Evolutionary conservation across 1,284 basidiomycete species (phyloP).

Genomic region (Cryptococcus sp.): DNA sequence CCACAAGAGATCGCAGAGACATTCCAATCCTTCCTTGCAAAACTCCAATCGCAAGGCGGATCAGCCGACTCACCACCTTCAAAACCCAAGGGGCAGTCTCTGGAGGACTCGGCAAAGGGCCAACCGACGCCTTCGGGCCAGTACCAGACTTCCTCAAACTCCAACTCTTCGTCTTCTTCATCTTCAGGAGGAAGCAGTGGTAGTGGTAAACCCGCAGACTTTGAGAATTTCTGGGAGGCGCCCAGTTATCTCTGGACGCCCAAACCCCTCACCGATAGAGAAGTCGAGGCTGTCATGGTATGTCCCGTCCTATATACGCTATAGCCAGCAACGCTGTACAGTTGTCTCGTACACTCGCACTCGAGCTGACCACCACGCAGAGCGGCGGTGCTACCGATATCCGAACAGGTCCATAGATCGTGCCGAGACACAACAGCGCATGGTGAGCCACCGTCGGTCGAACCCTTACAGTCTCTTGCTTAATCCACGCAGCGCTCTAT

Average conservation of each 20-base stretch:
- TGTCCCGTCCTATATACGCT: slow-evolving; percentile 42
- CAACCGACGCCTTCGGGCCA: slow-evolving; percentile 11
- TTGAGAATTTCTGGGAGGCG: slow-evolving; percentile 75
- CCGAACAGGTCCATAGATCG: slow-evolving; percentile 30
- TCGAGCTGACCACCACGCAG: slow-evolving; percentile 50
- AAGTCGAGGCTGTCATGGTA: slow-evolving; percentile 79
- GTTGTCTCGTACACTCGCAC: too few species aligned
- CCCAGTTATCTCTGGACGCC: slow-evolving; percentile 70
- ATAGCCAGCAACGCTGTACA: background rate
- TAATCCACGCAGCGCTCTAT: background rate
- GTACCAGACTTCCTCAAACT: slow-evolving; percentile 8
- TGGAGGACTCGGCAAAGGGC: slow-evolving; percentile 17
- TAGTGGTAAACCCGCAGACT: slow-evolving; percentile 53
- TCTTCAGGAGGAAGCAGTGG: slow-evolving; percentile 6
- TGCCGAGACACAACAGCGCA: too few species aligned
- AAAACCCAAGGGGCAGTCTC: slow-evolving; percentile 37
- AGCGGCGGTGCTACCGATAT: slow-evolving; percentile 67
- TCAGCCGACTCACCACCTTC: slow-evolving; percentile 26
- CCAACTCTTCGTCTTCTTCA: background rate
- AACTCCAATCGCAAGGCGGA: slow-evolving; percentile 54
- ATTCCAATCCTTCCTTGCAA: slow-evolving; percentile 64
- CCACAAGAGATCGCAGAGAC: slow-evolving; percentile 67
- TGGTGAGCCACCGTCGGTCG: too few species aligned
- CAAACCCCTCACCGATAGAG: slow-evolving; percentile 64
- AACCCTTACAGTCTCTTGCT: too few species aligned